phyloP scores from a whole-genome alignment of 495 filamentous ascomycete species.

The Hypoxylon cercidicola region DNA sequence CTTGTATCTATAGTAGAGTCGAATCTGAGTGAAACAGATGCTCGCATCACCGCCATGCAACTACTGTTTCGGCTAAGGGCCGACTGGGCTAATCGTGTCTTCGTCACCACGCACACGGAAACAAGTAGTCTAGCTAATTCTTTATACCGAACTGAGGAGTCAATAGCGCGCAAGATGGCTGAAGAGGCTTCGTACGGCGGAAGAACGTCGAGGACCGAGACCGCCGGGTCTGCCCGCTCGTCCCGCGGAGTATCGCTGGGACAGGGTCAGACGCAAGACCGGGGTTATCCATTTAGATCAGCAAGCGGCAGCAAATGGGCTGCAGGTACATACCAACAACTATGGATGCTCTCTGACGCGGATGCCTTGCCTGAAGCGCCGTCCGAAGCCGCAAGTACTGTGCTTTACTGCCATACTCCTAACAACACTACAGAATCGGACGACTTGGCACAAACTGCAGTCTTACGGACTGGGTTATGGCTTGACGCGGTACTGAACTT shows the following conservation, averaged over 20 bases:
- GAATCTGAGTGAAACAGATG: conserved; percentile 66
- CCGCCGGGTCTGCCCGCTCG: conserved; percentile 47
- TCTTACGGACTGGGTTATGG: conserved; percentile 77
- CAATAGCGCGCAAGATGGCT: conserved; percentile 59
- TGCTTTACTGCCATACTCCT: conserved; percentile 46
- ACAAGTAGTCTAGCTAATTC: conserved; percentile 75
- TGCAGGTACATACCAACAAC: conserved; percentile 52
- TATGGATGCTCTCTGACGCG: conserved; percentile 64
- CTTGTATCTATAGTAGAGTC: conserved; percentile 69
- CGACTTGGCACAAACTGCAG: conserved; percentile 27
- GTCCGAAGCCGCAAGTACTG: conserved; percentile 53
- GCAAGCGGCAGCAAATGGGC: conserved; percentile 50
- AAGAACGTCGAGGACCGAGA: conserved; percentile 52
- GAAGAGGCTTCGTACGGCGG: conserved; percentile 59
- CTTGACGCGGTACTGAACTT: conserved; percentile 77
- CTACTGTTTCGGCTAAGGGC: conserved; percentile 85
- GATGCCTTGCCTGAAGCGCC: conserved; percentile 61
- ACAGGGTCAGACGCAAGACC: conserved; percentile 54
- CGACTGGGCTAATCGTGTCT: conserved; percentile 77
- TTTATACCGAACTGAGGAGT: conserved; percentile 72
- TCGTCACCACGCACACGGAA: conserved; percentile 71
- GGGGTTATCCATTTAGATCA: conserved; percentile 46
- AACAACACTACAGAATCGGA: conserved; percentile 27
- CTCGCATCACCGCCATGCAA: conserved; percentile 83
- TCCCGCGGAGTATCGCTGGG: conserved; percentile 59